Percentiles rank a stretch among this genome's conserved stretches.
Conservation (phyloP, 2,329 filamentous ascomycete genomes). For the Arthrobotrys sphaeroides region DNA sequence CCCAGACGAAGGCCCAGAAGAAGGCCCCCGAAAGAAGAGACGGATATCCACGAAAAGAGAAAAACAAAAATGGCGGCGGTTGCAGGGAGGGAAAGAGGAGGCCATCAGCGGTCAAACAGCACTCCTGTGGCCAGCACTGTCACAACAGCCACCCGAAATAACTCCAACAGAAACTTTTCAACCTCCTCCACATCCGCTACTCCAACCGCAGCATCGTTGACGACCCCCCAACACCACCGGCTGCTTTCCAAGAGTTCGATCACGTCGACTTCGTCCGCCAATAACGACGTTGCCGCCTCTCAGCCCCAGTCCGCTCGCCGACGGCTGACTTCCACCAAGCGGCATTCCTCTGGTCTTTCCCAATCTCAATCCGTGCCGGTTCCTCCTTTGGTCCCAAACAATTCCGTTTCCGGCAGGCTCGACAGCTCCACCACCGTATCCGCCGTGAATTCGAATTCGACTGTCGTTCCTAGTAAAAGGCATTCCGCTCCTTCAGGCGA, state of each 20-base stretch:
- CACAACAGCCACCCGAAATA: slow-evolving; percentile 53
- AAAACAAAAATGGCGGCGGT: slow-evolving; percentile 50
- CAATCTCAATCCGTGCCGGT: slow-evolving; percentile 35
- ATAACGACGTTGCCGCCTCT: slow-evolving; percentile 1
- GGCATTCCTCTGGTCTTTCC: slow-evolving; percentile 36
- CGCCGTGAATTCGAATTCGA: slow-evolving; percentile 32
- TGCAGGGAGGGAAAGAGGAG: slow-evolving; percentile 46
- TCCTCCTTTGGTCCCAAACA: slow-evolving; percentile 50
- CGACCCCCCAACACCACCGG: slow-evolving; percentile 30
- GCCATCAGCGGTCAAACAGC: slow-evolving; percentile 53
- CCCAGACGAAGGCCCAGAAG: slow-evolving; percentile 13
- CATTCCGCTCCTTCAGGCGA: slow-evolving; percentile 41
- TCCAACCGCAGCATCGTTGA: slow-evolving; percentile 12
- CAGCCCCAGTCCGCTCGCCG: slow-evolving; percentile 40
- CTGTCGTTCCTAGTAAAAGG: slow-evolving; percentile 41
- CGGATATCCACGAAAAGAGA: slow-evolving; percentile 13
- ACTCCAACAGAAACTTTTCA: slow-evolving; percentile 41
- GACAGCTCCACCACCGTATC: slow-evolving; percentile 51
- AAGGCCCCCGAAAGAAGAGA: slow-evolving; percentile 18
- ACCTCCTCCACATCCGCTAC: slow-evolving; percentile 29
- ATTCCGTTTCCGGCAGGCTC: slow-evolving; percentile 50
- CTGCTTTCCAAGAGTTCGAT: slow-evolving; percentile 14
- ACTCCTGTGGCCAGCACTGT: slow-evolving; percentile 23
- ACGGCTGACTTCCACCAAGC: slow-evolving; percentile 49
- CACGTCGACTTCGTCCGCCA: slow-evolving; percentile 25